Conservation (phyloP, 2,329 filamentous ascomycete species). For the Aspergillus bombycis region DNA sequence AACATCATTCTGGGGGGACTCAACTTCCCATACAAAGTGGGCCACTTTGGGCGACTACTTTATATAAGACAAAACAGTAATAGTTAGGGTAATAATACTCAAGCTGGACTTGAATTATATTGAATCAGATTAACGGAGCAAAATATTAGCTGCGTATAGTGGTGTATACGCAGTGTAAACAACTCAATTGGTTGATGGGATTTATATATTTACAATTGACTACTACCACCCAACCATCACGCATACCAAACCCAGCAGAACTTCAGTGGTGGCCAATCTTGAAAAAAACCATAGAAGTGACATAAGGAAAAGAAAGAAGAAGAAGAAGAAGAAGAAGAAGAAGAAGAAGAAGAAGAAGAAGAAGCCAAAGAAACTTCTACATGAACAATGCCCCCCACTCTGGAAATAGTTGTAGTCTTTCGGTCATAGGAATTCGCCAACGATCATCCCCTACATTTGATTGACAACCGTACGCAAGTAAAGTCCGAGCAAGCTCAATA, state of each 20-base stretch:
- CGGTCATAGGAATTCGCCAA: not conserved
- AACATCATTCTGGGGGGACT: conserved; percentile 20
- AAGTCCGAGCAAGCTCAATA: not conserved
- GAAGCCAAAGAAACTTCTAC: not conserved
- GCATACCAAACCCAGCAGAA: too few relatives aligned
- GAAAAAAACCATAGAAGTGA: too few relatives aligned
- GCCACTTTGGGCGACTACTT: conserved; percentile 5
- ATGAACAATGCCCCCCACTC: not conserved
- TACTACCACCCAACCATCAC: not conserved
- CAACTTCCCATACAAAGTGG: conserved; percentile 25
- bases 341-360: not conserved
- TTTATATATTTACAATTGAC: too few relatives aligned
- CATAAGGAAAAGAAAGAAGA: not conserved
- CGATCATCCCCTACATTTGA: not conserved
- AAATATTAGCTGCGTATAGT: too few relatives aligned
- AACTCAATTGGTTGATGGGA: too few relatives aligned
- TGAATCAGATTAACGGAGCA: too few relatives aligned
- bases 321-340: not conserved
- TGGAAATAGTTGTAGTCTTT: not conserved
- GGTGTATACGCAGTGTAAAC: too few relatives aligned
- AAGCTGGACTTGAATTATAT: too few relatives aligned
- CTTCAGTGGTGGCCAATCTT: too few relatives aligned
- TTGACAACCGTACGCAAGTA: not conserved
- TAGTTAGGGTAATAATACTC: not conserved
- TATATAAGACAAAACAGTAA: not conserved